These are phyloP conservation scores for Arthromyces matolae DNA, from an alignment of 768 basidiomycete species.

Conservation along the genomic window DNA sequence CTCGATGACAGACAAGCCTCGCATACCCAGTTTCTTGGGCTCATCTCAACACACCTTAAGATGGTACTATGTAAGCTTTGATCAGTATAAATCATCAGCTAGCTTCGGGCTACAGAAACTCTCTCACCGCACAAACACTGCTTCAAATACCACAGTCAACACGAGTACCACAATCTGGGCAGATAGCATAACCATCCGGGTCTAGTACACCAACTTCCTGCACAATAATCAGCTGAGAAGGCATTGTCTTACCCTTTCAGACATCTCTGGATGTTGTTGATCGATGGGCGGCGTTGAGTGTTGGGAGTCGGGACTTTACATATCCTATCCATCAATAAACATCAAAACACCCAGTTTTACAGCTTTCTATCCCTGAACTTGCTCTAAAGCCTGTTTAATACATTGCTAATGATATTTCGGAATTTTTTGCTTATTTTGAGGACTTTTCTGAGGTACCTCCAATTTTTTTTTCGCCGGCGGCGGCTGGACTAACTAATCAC, in stretches of 20 bases:
- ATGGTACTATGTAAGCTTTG: neutral
- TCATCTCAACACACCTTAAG: too few species aligned
- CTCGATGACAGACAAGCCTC: too few species aligned
- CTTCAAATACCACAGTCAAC: neutral
- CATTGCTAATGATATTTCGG: neutral
- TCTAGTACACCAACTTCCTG: neutral
- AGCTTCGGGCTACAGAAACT: neutral
- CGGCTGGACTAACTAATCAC: too few species aligned
- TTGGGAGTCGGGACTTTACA: neutral
- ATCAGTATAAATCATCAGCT: neutral
- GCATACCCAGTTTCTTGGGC: too few species aligned
- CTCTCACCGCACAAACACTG: neutral
- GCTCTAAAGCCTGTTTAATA: neutral
- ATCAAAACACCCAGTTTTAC: neutral
- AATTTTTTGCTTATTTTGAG: neutral
- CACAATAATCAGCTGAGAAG: neutral
- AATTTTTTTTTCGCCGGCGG: slow-evolving; percentile 1
- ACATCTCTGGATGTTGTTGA: neutral
- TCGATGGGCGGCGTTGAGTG: neutral
- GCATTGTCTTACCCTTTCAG: neutral
- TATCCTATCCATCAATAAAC: neutral
- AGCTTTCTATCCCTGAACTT: neutral
- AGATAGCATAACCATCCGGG: neutral
- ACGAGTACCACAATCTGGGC: neutral
- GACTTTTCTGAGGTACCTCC: neutral